Evolutionary conservation across 2,329 filamentous ascomycete species (phyloP).

Genomic region (Fusarium pininemorale): DNA sequence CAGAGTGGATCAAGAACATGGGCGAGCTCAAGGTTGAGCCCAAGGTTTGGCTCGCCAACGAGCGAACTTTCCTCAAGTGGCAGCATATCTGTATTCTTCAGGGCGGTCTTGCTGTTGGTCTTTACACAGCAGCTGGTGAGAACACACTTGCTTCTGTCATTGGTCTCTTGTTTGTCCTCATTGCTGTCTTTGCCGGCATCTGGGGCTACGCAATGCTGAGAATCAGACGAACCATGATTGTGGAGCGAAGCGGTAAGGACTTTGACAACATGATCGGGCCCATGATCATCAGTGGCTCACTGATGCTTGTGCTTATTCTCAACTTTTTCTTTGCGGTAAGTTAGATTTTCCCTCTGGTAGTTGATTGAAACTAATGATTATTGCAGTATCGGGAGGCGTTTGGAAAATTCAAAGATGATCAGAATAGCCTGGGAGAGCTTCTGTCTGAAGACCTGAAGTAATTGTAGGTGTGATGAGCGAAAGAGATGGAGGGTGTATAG

Average conservation of each 20-base stretch:
- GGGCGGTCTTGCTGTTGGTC: constrained; percentile 80
- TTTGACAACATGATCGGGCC: constrained; percentile 92
- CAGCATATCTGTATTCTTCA: constrained; percentile 93
- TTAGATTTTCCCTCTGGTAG: not conserved
- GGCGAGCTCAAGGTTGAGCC: constrained; percentile 93
- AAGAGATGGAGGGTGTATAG: constrained; percentile 11
- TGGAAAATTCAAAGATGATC: constrained; percentile 40
- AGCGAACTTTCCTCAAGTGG: constrained; percentile 98
- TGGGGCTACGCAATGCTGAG: constrained; percentile 92
- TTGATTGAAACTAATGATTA: constrained; percentile 13
- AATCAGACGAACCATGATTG: constrained; percentile 79
- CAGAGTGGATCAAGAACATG: constrained; percentile 91
- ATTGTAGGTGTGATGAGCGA: not conserved
- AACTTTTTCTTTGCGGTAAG: constrained; percentile 90
- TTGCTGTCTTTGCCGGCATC: constrained; percentile 82
- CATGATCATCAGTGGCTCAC: constrained; percentile 79
- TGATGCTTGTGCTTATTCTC: constrained; percentile 80
- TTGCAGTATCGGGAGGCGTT: constrained; percentile 48
- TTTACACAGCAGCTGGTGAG: constrained; percentile 88
- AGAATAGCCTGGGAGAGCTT: constrained; percentile 5
- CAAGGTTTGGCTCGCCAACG: constrained; percentile 98
- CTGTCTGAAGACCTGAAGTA: constrained; percentile 46
- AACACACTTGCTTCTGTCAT: constrained; percentile 80
- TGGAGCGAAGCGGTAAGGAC: constrained; percentile 86
- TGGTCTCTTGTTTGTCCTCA: constrained; percentile 82